Conservation (phyloP, 306 rosid species). For the Lablab purpureus region DNA sequence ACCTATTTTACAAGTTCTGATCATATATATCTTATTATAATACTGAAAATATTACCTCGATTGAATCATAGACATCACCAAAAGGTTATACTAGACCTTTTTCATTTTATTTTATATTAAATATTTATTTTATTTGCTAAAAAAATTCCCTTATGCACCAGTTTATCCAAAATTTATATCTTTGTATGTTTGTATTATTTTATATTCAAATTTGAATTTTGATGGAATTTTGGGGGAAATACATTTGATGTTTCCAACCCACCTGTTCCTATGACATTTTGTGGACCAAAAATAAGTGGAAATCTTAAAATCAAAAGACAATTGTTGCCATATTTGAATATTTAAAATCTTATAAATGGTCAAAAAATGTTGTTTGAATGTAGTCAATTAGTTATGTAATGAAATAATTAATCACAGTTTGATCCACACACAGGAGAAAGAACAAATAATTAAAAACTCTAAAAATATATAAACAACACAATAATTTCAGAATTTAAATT, state of each 20-base stretch:
- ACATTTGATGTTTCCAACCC: neutral
- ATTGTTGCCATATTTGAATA: neutral
- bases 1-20: too few relatives aligned
- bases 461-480: neutral
- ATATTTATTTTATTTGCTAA: neutral
- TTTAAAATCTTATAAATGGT: neutral
- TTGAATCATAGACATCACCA: neutral
- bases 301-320: neutral
- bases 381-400: neutral
- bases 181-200: neutral
- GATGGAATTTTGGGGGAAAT: neutral
- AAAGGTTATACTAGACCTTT: neutral
- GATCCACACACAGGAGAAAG: neutral
- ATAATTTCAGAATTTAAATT: neutral
- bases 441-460: neutral
- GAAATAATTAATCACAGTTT: neutral
- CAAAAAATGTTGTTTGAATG: neutral
- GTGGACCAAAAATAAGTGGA: neutral
- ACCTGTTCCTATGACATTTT: neutral
- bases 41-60: neutral
- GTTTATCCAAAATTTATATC: neutral
- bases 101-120: neutral
- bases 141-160: neutral
- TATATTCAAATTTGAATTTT: neutral
- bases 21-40: neutral